Evolutionary conservation across 2,329 filamentous ascomycete species (phyloP), one percentile per base, ranked within the genome.

Genomic region (Diatrype stigma): DNA sequence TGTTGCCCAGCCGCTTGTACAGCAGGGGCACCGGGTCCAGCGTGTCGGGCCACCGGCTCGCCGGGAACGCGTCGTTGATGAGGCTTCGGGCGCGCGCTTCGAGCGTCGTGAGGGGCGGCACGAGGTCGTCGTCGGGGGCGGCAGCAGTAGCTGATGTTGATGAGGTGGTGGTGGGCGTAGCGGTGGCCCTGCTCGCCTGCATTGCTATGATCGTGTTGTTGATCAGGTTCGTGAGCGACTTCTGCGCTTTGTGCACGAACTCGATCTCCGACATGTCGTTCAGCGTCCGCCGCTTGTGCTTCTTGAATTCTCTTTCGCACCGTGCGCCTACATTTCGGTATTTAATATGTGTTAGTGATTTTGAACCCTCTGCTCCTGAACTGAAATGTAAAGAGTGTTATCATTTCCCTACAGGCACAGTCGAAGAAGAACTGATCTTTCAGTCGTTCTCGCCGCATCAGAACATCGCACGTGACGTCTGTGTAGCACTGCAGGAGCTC

Each of bases 401-500:
- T 12, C 4, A 21, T 5, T 11, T 8, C 37, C 62, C 52, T 55
- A 66, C 65, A 68, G 32, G 46, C 28, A 45, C 66, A 68, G 23
- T 56, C 54, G 46, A 67, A 63, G 47, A 60, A 64, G 40, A 66
- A 58, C 28, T 54, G 51, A 7, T 50, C 45, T 34, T 58, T 51
- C 12, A 70, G 52, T 4, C 53, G 23, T 6, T 52, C 47, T 21
- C 53, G 57, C 1, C 67, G 60, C 7, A 48, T 42, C 8, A 59
- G 42, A 0, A 67, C 57, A 22, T 60, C 59, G 19, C 62, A 47
- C 3, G 54, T 59, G 4, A 60, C 54, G 35, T 65, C 63, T 5
- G 58, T 49, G 47, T 71, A 70, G 44, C 58, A 63, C 8, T 70
- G 59, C 10, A 64, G 69, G 28, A 73, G 60, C 51, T 73, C 70